These are phyloP conservation scores for Salix suchowensis DNA, from an alignment of 345 rosid species.

Conservation along the genomic window DNA sequence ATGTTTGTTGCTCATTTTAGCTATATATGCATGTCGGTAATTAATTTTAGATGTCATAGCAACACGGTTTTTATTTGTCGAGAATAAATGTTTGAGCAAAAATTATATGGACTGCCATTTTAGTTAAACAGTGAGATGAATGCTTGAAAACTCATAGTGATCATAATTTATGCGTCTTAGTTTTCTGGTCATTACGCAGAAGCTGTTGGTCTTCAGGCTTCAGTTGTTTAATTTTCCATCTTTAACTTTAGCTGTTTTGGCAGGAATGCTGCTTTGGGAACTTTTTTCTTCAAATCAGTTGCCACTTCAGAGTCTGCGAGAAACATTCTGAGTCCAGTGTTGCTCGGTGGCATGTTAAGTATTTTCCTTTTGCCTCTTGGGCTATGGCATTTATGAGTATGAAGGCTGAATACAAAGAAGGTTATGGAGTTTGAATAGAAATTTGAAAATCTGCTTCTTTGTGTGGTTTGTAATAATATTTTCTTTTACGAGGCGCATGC, in stretches of 20 bases:
- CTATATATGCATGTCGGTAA: background rate
- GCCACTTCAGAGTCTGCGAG: conserved; percentile 66
- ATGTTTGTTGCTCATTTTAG: background rate
- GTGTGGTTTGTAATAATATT: no score
- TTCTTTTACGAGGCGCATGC: no score
- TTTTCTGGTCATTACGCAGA: conserved; percentile 39
- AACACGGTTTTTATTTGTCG: background rate
- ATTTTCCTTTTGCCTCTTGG: no score
- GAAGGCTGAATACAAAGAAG: no score
- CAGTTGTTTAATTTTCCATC: conserved; percentile 27
- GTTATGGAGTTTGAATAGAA: no score
- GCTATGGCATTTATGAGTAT: no score
- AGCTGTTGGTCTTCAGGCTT: conserved; percentile 91
- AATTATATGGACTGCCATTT: no score
- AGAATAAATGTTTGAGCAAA: no score
- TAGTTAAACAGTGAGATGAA: background rate
- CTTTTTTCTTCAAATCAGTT: conserved; percentile 53
- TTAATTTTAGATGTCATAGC: background rate
- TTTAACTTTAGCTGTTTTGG: conserved; percentile 9
- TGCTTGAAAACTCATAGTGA: background rate
- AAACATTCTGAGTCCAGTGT: conserved; percentile 72
- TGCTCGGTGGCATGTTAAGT: background rate
- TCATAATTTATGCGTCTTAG: background rate
- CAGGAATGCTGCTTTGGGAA: conserved; percentile 75
- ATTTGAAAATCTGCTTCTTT: no score